phyloP scores from a whole-genome alignment of 1,284 basidiomycete species.

The Cutaneotrichosporon sp. region DNA sequence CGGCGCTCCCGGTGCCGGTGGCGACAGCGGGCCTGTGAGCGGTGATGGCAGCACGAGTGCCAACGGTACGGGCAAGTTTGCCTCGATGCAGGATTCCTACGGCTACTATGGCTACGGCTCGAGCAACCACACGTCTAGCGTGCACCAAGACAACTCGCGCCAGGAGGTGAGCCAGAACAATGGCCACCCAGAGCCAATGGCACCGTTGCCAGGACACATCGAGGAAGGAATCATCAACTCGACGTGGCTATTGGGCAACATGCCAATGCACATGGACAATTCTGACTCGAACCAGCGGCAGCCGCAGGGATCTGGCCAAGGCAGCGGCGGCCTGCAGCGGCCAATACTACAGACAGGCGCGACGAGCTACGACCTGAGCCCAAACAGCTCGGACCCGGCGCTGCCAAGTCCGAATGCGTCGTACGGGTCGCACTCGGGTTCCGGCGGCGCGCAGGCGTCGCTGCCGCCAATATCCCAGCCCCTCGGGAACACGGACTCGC shows the following conservation, averaged over 20 bases:
- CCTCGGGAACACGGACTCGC: too few relatives aligned
- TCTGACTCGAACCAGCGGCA: not conserved
- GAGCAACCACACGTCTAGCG: too few relatives aligned
- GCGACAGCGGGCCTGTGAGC: not conserved
- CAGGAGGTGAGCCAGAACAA: too few relatives aligned
- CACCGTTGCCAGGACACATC: slow-evolving; percentile 11
- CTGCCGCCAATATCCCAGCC: too few relatives aligned
- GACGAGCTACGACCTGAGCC: not conserved
- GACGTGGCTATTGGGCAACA: not conserved
- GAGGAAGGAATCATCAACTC: slow-evolving; percentile 7
- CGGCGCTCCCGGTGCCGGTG: not conserved
- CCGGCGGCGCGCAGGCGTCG: too few relatives aligned
- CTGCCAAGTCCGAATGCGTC: not conserved
- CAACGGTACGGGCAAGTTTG: not conserved
- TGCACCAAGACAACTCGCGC: too few relatives aligned
- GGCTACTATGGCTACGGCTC: not conserved
- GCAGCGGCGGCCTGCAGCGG: too few relatives aligned
- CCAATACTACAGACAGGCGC: not conserved
- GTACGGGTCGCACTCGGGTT: not conserved
- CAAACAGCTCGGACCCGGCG: not conserved
- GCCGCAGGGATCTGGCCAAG: too few relatives aligned
- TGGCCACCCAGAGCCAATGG: not conserved
- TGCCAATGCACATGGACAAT: not conserved
- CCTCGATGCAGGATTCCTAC: not conserved
- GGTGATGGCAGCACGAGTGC: not conserved